A percentile compares a stretch with the other conserved stretches of the same genome.
phyloP scores from a whole-genome alignment of 1,284 basidiomycete genomes.

The Laetiporus sulphureus region DNA sequence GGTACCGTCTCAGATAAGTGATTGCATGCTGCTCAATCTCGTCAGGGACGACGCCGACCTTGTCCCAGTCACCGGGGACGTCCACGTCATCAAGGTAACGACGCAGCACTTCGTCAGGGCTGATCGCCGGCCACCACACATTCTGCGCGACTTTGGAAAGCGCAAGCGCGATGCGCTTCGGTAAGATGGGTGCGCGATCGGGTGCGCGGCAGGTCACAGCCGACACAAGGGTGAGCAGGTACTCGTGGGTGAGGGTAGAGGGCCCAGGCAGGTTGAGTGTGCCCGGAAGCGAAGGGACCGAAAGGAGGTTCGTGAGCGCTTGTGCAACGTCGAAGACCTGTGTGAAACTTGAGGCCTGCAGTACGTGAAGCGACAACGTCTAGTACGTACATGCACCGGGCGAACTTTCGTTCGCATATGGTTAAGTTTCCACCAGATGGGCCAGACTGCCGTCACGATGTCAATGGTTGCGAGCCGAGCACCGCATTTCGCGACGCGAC shows the following conservation, averaged over 20 bases:
- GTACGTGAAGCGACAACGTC: not conserved
- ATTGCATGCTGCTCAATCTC: conserved; percentile 89
- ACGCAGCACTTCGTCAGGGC: conserved; percentile 87
- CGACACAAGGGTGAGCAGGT: conserved; percentile 79
- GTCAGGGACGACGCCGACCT: conserved; percentile 66
- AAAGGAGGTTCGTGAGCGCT: conserved; percentile 78
- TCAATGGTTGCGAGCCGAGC: conserved; percentile 8
- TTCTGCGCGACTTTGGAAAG: conserved; percentile 66
- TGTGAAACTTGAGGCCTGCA: not conserved
- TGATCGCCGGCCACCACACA: conserved; percentile 91
- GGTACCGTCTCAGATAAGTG: conserved; percentile 86
- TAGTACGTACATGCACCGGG: conserved; percentile 79
- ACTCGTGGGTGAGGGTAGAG: conserved; percentile 78
- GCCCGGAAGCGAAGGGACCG: conserved; percentile 52
- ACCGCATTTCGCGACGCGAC: conserved; percentile 25
- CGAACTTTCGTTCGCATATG: conserved; percentile 80
- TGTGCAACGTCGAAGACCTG: conserved; percentile 92
- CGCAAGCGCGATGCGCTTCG: conserved; percentile 66
- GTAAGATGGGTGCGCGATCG: conserved; percentile 67
- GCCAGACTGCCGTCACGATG: conserved; percentile 71
- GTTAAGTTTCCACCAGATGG: conserved; percentile 95
- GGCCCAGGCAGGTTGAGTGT: conserved; percentile 88
- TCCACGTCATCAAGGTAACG: conserved; percentile 82
- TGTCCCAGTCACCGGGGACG: conserved; percentile 58
- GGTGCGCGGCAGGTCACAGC: conserved; percentile 75